Percentiles rank a stretch among this genome's conserved stretches.
These are phyloP conservation scores for Clarireedia paspali DNA, from an alignment of 2,329 filamentous ascomycete species.

Conservation along the genomic window DNA sequence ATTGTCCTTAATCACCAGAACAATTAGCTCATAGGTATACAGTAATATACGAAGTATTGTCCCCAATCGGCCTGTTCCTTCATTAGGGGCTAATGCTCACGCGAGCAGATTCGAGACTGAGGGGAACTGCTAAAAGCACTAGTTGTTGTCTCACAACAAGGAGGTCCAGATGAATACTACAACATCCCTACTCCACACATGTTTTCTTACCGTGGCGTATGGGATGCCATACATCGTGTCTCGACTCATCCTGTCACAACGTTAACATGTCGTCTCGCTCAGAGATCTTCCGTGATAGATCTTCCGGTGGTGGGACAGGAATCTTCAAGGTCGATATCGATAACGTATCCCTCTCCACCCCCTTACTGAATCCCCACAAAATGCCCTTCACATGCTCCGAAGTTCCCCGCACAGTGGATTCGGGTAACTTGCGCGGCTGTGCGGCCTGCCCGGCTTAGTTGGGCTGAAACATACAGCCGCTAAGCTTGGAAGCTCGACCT, in stretches of 20 bases:
- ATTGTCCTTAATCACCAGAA: too few species aligned
- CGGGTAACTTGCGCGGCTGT: background rate
- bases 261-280: background rate
- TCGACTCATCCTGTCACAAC: background rate
- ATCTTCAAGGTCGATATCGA: background rate
- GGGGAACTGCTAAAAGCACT: too few species aligned
- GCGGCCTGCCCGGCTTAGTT: too few species aligned
- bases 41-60: too few species aligned
- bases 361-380: constrained; percentile 1
- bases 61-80: too few species aligned
- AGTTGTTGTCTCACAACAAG: too few species aligned
- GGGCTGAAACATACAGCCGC: background rate
- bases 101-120: background rate
- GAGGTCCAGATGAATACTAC: too few species aligned
- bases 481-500: background rate
- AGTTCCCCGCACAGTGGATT: constrained; percentile 7
- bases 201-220: too few species aligned
- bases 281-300: background rate
- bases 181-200: too few species aligned
- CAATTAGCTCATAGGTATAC: too few species aligned
- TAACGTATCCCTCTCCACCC: background rate
- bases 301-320: background rate
- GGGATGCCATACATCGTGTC: too few species aligned
- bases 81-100: background rate
- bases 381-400: constrained; percentile 9